phyloP scores from a whole-genome alignment of 2,329 filamentous ascomycete species.

The Fusarium mundagurra region DNA sequence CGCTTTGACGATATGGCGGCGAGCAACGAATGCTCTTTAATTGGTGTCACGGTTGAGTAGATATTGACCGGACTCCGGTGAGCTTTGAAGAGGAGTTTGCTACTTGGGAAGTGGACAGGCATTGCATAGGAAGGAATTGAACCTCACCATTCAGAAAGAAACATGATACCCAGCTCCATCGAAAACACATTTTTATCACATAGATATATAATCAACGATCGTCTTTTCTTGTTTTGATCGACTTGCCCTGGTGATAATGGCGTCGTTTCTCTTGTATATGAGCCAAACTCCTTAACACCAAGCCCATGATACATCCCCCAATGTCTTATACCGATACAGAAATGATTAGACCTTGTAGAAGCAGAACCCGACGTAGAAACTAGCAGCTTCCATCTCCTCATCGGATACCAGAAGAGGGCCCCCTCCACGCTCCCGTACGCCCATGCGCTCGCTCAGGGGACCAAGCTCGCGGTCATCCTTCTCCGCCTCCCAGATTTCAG shows the following conservation, averaged over 20 bases:
- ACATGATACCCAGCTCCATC: conserved; percentile 48
- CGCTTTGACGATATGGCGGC: conserved; percentile 72
- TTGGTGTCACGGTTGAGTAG: not conserved
- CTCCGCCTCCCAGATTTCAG: conserved; percentile 91
- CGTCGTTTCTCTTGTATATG: not conserved
- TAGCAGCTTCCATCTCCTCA: conserved; percentile 92
- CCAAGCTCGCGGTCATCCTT: conserved; percentile 86
- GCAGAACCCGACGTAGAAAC: conserved; percentile 94
- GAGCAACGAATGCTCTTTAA: conserved; percentile 61
- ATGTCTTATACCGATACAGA: not conserved
- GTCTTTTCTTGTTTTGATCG: conserved; percentile 18
- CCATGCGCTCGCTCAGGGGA: conserved; percentile 93
- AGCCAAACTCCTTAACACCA: conserved; percentile 6
- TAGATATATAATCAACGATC: conserved; percentile 31
- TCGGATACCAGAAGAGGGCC: conserved; percentile 76
- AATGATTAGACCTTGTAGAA: conserved; percentile 84
- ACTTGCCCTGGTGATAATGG: not conserved
- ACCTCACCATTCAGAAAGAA: conserved; percentile 33
- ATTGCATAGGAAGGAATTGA: conserved; percentile 39
- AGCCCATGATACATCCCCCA: not conserved
- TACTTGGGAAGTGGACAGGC: not conserved
- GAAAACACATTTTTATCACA: conserved; percentile 20
- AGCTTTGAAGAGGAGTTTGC: not conserved
- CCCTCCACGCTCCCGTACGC: conserved; percentile 78
- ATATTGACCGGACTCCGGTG: not conserved